Evolutionary conservation across 2,329 filamentous ascomycete species (phyloP).

Genomic region (Penicillium sp.): DNA sequence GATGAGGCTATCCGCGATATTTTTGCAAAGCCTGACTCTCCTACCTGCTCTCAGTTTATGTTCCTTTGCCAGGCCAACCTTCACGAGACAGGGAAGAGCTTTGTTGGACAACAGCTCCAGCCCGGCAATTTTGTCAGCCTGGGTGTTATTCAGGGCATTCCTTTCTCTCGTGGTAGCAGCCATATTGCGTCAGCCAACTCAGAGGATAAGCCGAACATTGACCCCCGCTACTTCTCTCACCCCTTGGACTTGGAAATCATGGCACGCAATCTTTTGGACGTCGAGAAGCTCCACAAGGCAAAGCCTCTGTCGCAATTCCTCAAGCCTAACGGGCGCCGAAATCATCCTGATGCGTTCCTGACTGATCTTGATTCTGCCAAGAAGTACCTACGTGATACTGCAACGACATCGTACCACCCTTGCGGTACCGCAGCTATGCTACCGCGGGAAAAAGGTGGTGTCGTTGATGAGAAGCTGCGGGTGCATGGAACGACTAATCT

Average conservation of each 20-base stretch:
- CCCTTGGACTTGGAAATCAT: background rate
- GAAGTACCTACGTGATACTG: slow-evolving; percentile 4
- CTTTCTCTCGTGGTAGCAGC: slow-evolving; percentile 13
- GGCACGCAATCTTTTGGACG: background rate
- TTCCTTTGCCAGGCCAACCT: background rate
- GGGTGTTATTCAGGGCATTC: slow-evolving; percentile 10
- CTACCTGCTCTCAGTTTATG: background rate
- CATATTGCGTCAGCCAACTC: slow-evolving; percentile 9
- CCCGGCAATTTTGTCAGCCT: slow-evolving; percentile 3
- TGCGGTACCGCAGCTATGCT: background rate
- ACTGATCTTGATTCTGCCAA: slow-evolving; percentile 12
- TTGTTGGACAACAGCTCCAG: background rate
- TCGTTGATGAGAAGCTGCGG: background rate
- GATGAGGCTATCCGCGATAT: background rate
- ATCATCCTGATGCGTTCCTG: slow-evolving; percentile 5
- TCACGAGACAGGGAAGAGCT: background rate
- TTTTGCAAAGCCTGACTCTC: background rate
- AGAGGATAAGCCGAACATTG: slow-evolving; percentile 1
- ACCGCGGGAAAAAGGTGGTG: background rate
- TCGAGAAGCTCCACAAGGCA: background rate
- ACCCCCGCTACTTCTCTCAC: slow-evolving; percentile 2
- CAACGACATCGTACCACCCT: background rate
- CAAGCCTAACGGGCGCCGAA: slow-evolving; percentile 5
- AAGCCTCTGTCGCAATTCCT: slow-evolving; percentile 4
- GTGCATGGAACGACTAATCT: background rate